Conservation (phyloP, 129 eudicot genomes). For the Saposhnikovia divaricata region DNA sequence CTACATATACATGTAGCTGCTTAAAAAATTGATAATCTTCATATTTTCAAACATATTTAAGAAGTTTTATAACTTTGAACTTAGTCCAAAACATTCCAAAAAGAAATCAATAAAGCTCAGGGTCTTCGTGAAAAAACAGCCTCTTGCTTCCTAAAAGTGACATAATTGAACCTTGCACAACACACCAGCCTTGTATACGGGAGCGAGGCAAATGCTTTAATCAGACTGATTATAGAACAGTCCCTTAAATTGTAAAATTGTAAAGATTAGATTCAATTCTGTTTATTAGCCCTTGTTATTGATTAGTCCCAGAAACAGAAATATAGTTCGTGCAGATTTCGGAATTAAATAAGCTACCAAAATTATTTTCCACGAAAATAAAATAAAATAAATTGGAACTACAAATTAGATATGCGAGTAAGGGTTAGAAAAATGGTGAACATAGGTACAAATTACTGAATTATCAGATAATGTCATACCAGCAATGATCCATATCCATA, state of each 20-base stretch:
- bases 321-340: not conserved
- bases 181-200: not conserved
- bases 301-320: too few species aligned
- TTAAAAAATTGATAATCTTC: not conserved
- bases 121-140: not conserved
- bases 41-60: too few species aligned
- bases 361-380: not conserved
- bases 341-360: not conserved
- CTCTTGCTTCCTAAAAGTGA: not conserved
- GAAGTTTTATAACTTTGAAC: not conserved
- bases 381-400: not conserved
- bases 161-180: not conserved
- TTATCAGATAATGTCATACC: slow-evolving; percentile 31
- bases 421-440: not conserved
- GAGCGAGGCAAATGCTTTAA: not conserved
- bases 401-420: not conserved
- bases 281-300: not conserved
- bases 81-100: not conserved
- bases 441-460: slow-evolving; percentile 1
- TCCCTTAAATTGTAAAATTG: not conserved
- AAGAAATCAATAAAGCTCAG: not conserved
- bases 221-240: not conserved
- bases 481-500: slow-evolving; percentile 63
- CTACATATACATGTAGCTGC: not conserved
- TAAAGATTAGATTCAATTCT: not conserved